Base-by-base conservation (phyloP, 306 rosid species). In the Astragalus membranaceus region DNA sequence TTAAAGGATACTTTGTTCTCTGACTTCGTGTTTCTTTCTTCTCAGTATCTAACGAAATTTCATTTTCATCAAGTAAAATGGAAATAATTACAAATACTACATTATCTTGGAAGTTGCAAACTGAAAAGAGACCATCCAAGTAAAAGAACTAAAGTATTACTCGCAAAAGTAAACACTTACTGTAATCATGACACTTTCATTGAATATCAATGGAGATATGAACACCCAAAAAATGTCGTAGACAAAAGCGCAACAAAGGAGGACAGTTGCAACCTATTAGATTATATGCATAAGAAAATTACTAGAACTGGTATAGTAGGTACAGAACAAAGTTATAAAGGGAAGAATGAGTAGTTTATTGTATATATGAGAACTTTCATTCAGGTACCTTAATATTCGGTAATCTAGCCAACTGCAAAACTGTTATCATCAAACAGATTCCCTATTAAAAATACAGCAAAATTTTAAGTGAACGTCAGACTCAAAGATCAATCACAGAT, bases 171-270 rank as follows among this genome's bases (percentile, higher is more conserved):
- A 60, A 49, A 67, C 56, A 73, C 89, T 72, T 82, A 94, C 99
- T 71, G 85, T 73, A 82, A 94, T 87, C 97, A 94, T 94, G 67
- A 94, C 97, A 44, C 99, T 94, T 73, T 94, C 81, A 0, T 87
- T 67, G 81, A 91, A 94, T 58, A 94, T 74, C 16, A 72, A 42
- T 30, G 96, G 95, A 67, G 99, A 94, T 70, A 94, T 37, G 86
- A 94, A 94, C 59, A 94, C 99, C 99, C 97, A 94, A 81, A 94
- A 94, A 82, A 94, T 88, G 91, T 94, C 99, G 35, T 94, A 94
- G 80, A 85, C 76, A 83, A 94, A 94, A 49, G 97, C 99, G 77
- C 92, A 94, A 73, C 89, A 87, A 17, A 94, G 94, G 69, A 94
- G 96, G 71, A 91, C 96, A 2, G 99, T 91, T 60, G 99, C 99